These are phyloP conservation scores for Trichoderma sp. DNA, from an alignment of 2,329 filamentous ascomycete genomes.

Conservation along the genomic window DNA sequence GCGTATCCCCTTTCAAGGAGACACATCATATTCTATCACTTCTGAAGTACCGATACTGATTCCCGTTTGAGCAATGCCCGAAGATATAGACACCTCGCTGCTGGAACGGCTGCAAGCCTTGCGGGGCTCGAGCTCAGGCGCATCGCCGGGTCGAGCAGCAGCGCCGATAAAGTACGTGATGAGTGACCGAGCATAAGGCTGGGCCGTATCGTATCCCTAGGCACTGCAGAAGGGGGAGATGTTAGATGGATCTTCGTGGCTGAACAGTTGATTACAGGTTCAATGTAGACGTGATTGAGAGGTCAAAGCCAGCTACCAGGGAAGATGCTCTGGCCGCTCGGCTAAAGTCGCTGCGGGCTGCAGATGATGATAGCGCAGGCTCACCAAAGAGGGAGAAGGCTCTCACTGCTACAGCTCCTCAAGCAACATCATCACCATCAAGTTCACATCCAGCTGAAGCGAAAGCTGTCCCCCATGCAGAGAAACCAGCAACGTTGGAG, in stretches of 20 bases:
- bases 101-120: constrained; percentile 59
- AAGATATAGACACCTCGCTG: constrained; percentile 50
- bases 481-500: not conserved
- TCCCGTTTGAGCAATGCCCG: constrained; percentile 36
- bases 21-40: not conserved
- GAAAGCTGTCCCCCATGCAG: not conserved
- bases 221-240: not conserved
- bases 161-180: constrained; percentile 47
- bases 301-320: constrained; percentile 47
- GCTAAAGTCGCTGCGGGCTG: constrained; percentile 54
- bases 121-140: constrained; percentile 35
- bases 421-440: not conserved
- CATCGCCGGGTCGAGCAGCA: constrained; percentile 42
- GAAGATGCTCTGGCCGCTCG: constrained; percentile 57
- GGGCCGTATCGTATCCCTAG: not conserved
- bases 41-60: not conserved
- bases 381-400: constrained; percentile 25
- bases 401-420: not conserved
- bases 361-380: constrained; percentile 37
- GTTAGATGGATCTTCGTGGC: not conserved
- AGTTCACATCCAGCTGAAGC: not conserved
- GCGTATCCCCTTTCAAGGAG: too few relatives aligned
- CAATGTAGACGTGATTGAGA: constrained; percentile 46
- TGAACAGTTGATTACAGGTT: constrained; percentile 31
- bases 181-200: not conserved